Evolutionary conservation across 306 rosid genomes (phyloP).

Genomic region (Prunus fruticosa): DNA sequence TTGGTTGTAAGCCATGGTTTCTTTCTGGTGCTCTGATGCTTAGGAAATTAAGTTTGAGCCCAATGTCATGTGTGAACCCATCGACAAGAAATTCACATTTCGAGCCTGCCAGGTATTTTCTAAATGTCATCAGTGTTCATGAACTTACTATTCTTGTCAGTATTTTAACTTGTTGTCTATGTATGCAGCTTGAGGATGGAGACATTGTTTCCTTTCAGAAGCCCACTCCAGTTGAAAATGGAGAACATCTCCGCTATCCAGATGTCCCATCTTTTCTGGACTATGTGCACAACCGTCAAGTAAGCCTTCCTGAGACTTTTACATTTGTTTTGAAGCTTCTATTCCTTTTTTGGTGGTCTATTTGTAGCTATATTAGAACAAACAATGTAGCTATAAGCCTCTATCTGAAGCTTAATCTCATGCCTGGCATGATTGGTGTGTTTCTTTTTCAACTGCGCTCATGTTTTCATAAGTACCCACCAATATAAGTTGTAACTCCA

Average conservation of each 20-base stretch:
- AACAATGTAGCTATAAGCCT: background rate
- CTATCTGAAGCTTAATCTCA: background rate
- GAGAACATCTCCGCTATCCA: constrained; percentile 60
- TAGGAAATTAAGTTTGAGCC: constrained; percentile 99
- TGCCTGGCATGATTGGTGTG: background rate
- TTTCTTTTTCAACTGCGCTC: background rate
- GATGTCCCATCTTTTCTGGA: constrained; percentile 96
- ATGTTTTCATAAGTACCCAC: background rate
- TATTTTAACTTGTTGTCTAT: constrained; percentile 19
- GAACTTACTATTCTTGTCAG: background rate
- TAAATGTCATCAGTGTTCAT: constrained; percentile 1
- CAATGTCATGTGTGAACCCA: constrained; percentile 90
- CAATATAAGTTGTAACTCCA: background rate
- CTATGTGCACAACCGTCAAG: constrained; percentile 91
- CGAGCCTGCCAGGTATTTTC: constrained; percentile 78
- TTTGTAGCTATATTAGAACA: background rate
- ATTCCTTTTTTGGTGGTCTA: background rate
- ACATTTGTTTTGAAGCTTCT: background rate
- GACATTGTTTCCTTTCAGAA: constrained; percentile 93
- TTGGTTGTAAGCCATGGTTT: constrained; percentile 2
- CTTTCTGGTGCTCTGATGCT: constrained; percentile 8
- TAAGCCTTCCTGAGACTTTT: constrained; percentile 25
- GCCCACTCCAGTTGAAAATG: constrained; percentile 45
- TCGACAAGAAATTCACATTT: constrained; percentile 82
- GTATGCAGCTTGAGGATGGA: constrained; percentile 87